Conservation (phyloP, 192 early-diverging fungal genomes). For the Coemansia sp. region DNA sequence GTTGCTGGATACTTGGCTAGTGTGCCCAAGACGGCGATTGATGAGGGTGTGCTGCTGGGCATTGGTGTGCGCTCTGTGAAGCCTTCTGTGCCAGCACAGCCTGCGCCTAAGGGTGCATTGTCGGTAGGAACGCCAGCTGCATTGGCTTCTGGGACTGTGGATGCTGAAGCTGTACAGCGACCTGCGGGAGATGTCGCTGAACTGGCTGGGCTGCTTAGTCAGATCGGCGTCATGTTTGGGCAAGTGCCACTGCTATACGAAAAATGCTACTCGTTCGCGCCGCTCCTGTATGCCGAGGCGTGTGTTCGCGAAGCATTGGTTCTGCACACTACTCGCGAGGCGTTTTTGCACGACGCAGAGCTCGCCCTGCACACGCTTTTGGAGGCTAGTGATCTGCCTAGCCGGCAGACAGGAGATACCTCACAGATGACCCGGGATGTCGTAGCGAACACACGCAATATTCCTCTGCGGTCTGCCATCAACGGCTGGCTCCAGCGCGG, state of each 20-base stretch:
- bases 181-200: background rate
- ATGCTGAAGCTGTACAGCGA: background rate
- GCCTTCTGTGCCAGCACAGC: background rate
- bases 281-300: slow-evolving; percentile 45
- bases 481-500: slow-evolving; percentile 45
- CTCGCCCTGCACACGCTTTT: slow-evolving; percentile 24
- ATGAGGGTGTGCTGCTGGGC: background rate
- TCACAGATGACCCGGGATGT: slow-evolving; percentile 21
- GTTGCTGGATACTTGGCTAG: slow-evolving; percentile 3
- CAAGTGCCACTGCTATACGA: slow-evolving; percentile 46
- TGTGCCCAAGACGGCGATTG: background rate
- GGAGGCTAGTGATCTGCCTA: background rate
- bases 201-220: slow-evolving; percentile 2
- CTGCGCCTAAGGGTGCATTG: background rate
- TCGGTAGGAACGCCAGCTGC: background rate
- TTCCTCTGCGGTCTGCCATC: slow-evolving; percentile 19
- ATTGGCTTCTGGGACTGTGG: background rate
- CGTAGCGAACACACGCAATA: slow-evolving; percentile 15
- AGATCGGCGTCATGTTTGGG: slow-evolving; percentile 18
- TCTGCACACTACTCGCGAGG: slow-evolving; percentile 32
- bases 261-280: slow-evolving; percentile 41
- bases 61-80: background rate
- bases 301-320: slow-evolving; percentile 48
- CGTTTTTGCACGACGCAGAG: slow-evolving; percentile 20
- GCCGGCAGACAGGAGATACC: background rate